These are phyloP conservation scores for Trypanosoma melophagium DNA, from an alignment of 208 protist species.

Conservation along the genomic window DNA sequence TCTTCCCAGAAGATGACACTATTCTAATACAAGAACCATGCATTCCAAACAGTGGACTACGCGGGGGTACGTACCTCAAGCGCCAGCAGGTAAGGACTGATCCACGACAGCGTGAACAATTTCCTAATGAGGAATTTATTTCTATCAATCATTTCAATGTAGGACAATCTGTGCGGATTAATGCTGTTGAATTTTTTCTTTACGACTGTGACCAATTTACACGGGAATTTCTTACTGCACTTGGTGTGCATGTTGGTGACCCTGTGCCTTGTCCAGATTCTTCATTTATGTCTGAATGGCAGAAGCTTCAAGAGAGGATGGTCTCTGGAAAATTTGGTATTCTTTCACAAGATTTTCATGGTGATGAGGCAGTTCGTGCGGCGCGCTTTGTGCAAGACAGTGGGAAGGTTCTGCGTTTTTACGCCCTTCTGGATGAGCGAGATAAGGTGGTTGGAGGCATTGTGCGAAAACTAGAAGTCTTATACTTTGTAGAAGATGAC, in stretches of 20 bases:
- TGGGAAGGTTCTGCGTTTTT: slow-evolving; percentile 95
- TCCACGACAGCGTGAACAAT: slow-evolving; percentile 72
- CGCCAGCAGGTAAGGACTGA: slow-evolving; percentile 84
- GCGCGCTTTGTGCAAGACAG: slow-evolving; percentile 92
- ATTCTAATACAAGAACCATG: slow-evolving; percentile 92
- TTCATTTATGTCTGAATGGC: slow-evolving; percentile 68
- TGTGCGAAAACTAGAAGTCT: slow-evolving; percentile 87
- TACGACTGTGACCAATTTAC: slow-evolving; percentile 94
- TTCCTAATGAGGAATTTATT: slow-evolving; percentile 85
- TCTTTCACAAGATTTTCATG: slow-evolving; percentile 53
- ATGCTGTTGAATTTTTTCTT: slow-evolving; percentile 91
- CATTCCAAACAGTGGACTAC: slow-evolving; percentile 93
- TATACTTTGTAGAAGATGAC: slow-evolving; percentile 95
- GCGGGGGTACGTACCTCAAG: slow-evolving; percentile 92
- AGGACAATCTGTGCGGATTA: slow-evolving; percentile 88
- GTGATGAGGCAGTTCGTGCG: slow-evolving; percentile 69
- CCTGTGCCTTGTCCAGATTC: slow-evolving; percentile 63
- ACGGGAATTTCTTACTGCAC: slow-evolving; percentile 78
- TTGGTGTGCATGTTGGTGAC: slow-evolving; percentile 68
- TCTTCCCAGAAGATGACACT: slow-evolving; percentile 94
- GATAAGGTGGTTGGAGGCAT: slow-evolving; percentile 52
- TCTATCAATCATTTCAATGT: slow-evolving; percentile 92
- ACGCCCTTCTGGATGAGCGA: slow-evolving; percentile 81
- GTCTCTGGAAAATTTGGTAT: slow-evolving; percentile 58
- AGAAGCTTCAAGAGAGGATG: slow-evolving; percentile 49